Percentiles rank a stretch among this genome's conserved stretches.
These are phyloP conservation scores for Cadophora sp. DNA, from an alignment of 2,329 filamentous ascomycete species.

Conservation along the genomic window DNA sequence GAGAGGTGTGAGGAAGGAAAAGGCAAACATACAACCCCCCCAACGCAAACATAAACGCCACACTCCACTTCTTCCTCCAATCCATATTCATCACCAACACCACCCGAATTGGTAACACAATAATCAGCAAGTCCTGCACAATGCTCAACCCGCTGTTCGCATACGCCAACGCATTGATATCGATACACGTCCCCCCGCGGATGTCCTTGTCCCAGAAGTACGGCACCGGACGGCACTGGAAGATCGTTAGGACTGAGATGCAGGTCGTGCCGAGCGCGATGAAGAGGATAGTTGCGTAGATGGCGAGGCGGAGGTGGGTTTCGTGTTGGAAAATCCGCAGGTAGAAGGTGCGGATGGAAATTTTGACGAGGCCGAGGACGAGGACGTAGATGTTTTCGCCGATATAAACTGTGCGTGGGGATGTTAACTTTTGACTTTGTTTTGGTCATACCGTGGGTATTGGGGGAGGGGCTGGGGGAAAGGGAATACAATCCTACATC, in stretches of 20 bases:
- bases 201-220: slow-evolving; percentile 33
- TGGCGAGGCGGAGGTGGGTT: slow-evolving; percentile 2
- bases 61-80: slow-evolving; percentile 68
- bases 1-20: slow-evolving; percentile 15
- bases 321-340: slow-evolving; percentile 27
- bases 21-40: slow-evolving; percentile 64
- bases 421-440: background rate
- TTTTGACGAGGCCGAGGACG: slow-evolving; percentile 24
- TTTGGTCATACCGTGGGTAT: no score
- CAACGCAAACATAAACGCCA: slow-evolving; percentile 70
- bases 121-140: slow-evolving; percentile 68
- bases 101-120: slow-evolving; percentile 70
- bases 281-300: slow-evolving; percentile 9
- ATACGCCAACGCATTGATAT: slow-evolving; percentile 69
- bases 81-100: slow-evolving; percentile 67
- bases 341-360: slow-evolving; percentile 27
- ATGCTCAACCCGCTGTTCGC: slow-evolving; percentile 72
- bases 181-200: slow-evolving; percentile 53
- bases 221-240: slow-evolving; percentile 26
- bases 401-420: slow-evolving; percentile 23
- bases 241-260: slow-evolving; percentile 26
- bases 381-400: slow-evolving; percentile 28
- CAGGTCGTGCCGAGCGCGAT: slow-evolving; percentile 19
- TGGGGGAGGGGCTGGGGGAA: background rate
- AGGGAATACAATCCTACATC: no score